phyloP scores from a whole-genome alignment of 2,329 filamentous ascomycete species.

The Calonectria pseudoturangicola region DNA sequence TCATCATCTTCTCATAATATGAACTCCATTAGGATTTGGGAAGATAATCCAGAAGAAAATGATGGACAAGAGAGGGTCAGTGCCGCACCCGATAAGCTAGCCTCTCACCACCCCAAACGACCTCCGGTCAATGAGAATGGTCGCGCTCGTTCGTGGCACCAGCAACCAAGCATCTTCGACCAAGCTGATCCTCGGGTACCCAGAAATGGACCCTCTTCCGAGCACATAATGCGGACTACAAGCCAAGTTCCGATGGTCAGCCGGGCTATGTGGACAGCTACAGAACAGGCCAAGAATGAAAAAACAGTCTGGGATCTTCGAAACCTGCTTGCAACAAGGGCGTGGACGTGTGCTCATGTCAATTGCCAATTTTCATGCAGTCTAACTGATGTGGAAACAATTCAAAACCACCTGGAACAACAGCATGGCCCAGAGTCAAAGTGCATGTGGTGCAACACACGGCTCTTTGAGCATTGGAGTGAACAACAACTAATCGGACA shows the following conservation, averaged over 20 bases:
- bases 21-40: background rate
- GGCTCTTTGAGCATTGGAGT: constrained; percentile 57
- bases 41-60: background rate
- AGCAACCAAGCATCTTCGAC: constrained; percentile 51
- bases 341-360: constrained; percentile 61
- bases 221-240: constrained; percentile 61
- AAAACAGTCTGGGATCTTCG: constrained; percentile 18
- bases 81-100: background rate
- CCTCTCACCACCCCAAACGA: no score
- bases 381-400: constrained; percentile 52
- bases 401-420: constrained; percentile 61
- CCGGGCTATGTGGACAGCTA: constrained; percentile 63
- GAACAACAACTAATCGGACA: constrained; percentile 54
- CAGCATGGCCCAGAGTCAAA: constrained; percentile 56
- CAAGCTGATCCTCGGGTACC: constrained; percentile 42
- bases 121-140: background rate
- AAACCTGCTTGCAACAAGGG: constrained; percentile 52
- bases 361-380: constrained; percentile 61
- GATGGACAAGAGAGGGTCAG: background rate
- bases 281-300: constrained; percentile 62
- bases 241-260: constrained; percentile 60
- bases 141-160: constrained; percentile 47
- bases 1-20: background rate
- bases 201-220: constrained; percentile 51
- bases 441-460: constrained; percentile 61